Evolutionary conservation across 2,329 filamentous ascomycete species (phyloP), one percentile per base, ranked within the genome.

Genomic region (Aspergillus thermomutatus): DNA sequence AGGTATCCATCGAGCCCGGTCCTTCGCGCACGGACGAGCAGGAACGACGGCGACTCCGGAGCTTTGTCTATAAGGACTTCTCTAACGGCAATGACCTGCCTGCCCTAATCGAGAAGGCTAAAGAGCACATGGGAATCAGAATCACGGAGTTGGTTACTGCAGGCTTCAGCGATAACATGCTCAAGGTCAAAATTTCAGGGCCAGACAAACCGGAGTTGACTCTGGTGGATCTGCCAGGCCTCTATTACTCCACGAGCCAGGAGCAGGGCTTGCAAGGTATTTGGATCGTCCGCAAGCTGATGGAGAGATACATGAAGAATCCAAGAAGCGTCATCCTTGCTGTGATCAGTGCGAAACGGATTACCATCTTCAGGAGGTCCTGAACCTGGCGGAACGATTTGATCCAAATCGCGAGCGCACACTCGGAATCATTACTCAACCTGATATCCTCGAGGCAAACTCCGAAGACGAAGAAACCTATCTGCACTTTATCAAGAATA

Each of bases 141-240:
- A 14, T 43, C 10, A 60, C 64, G 3, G 62, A 61, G 3, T 58
- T 61, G 1, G 60, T 57, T 2, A 59, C 65, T 1, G 26, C 46
- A 0, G 63, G 56, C 2, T 64, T 69, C 21, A 67, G 63, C 19
- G 65, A 80, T 72, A 70, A 82, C 76, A 79, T 85, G 23, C 75
- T 87, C 4, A 80, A 84, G 2, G 77, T 87, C 1, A 84, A 87
- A 59, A 81, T 86, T 65, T 79, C 75, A 5, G 84, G 84, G 0
- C 84, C 84, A 0, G 79, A 83, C 6, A 80, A 84, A 74, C 83
- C 83, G 0, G 78, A 87, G 7, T 68, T 87, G 46, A 87, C 82
- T 0, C 75, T 87, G 0, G 83, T 88, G 10, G 85, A 88, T 68
- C 72, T 87, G 19, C 85, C 85, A 0, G 84, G 85, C 1, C 71